A percentile compares a stretch with the other conserved stretches of the same genome.
These are phyloP conservation scores for Stylosanthes scabra DNA, from an alignment of 331 rosid species.

Conservation along the genomic window DNA sequence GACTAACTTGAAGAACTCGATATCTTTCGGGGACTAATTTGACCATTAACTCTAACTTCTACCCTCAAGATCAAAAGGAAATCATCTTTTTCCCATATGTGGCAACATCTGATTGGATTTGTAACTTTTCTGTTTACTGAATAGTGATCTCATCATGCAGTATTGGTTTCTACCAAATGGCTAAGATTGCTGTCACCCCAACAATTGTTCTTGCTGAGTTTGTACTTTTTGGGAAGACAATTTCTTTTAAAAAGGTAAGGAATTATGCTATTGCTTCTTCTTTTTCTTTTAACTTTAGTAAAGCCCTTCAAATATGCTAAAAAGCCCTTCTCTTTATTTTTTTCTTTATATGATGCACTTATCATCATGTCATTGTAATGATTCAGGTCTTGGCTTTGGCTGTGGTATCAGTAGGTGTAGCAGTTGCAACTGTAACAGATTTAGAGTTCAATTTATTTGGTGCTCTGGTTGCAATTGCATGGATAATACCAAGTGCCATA, in stretches of 20 bases:
- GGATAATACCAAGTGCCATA: slow-evolving; percentile 91
- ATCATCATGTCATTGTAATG: slow-evolving; percentile 41
- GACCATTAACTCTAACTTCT: too few relatives aligned
- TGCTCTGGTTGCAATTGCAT: slow-evolving; percentile 68
- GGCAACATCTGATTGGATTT: neutral
- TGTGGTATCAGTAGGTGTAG: slow-evolving; percentile 78
- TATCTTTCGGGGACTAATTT: too few relatives aligned
- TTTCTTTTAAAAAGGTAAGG: slow-evolving; percentile 68
- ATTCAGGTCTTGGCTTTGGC: slow-evolving; percentile 79
- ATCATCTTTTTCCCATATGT: too few relatives aligned
- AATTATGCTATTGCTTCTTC: neutral
- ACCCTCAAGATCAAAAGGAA: too few relatives aligned
- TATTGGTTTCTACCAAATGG: slow-evolving; percentile 98
- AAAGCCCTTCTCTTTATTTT: slow-evolving; percentile 11
- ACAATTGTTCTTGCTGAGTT: slow-evolving; percentile 91
- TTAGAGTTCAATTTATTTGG: slow-evolving; percentile 88
- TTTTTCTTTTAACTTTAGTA: neutral
- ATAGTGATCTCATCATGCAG: slow-evolving; percentile 56
- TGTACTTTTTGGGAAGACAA: slow-evolving; percentile 66
- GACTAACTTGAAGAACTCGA: too few relatives aligned
- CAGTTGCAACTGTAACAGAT: slow-evolving; percentile 91
- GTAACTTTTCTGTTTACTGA: slow-evolving; percentile 32
- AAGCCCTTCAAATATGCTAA: slow-evolving; percentile 11
- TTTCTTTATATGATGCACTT: slow-evolving; percentile 1
- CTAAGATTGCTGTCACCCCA: slow-evolving; percentile 97